Evolutionary conservation across 2,329 filamentous ascomycete genomes (phyloP).

Genomic region (Albophoma yamanashiensis): DNA sequence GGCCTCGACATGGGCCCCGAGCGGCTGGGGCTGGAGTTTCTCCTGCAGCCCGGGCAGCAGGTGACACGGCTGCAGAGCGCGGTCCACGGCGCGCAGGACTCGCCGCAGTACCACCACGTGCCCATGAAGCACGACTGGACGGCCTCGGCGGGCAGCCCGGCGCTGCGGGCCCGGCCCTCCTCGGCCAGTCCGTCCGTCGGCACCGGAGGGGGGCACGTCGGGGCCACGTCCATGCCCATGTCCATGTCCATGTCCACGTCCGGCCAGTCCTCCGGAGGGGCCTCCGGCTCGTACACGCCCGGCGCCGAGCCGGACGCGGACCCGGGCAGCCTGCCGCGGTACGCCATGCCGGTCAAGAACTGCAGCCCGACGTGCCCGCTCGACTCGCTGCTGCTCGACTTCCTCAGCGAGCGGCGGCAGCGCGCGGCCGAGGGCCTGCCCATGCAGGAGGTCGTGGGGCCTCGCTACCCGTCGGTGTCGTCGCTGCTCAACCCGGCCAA

Average conservation of each 20-base stretch:
- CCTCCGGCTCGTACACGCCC: neutral
- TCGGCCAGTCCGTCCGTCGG: neutral
- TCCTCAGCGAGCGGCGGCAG: conserved; percentile 58
- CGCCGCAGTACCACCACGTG: conserved; percentile 29
- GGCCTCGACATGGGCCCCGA: conserved; percentile 53
- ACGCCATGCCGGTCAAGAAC: conserved; percentile 40
- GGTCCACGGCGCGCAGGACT: conserved; percentile 35
- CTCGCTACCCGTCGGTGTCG: conserved; percentile 69
- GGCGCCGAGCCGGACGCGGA: conserved; percentile 4
- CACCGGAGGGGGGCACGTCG: neutral
- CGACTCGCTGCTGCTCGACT: conserved; percentile 71
- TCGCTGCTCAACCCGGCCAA: conserved; percentile 64
- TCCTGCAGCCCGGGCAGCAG: conserved; percentile 39
- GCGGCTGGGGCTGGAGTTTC: conserved; percentile 61
- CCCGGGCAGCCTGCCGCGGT: conserved; percentile 8
- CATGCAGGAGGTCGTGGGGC: conserved; percentile 57
- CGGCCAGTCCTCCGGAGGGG: neutral
- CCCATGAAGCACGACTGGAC: conserved; percentile 43
- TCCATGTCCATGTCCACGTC: neutral
- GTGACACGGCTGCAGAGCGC: conserved; percentile 41
- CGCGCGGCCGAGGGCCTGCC: conserved; percentile 56
- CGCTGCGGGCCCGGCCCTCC: neutral
- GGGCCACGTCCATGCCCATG: neutral
- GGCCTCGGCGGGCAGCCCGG: conserved; percentile 4
- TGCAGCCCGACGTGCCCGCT: conserved; percentile 62